These are phyloP conservation scores for Wickerhamomyces sydowiorum DNA, from an alignment of 805 yeast species.

Conservation along the genomic window DNA sequence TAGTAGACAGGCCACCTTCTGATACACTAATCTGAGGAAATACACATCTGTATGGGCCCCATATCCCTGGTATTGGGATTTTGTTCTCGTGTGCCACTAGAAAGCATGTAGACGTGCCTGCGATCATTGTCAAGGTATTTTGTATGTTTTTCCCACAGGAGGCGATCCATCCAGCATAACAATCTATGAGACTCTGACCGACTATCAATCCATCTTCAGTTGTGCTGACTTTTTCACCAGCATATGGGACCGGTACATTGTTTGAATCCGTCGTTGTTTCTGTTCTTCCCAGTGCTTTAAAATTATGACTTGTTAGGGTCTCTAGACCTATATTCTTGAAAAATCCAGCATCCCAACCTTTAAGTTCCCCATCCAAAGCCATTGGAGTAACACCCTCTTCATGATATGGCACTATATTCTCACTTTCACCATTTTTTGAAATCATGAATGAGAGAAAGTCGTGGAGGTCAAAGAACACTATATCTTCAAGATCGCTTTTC, in stretches of 20 bases:
- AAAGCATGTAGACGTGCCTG: conserved; percentile 60
- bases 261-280: conserved; percentile 11
- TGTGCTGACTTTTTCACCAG: conserved; percentile 26
- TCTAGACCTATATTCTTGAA: conserved; percentile 20
- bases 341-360: conserved; percentile 41
- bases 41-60: conserved; percentile 54
- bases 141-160: conserved; percentile 22
- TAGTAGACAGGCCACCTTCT: conserved; percentile 54
- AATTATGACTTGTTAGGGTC: conserved; percentile 7
- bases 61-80: conserved; percentile 36
- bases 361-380: conserved; percentile 53
- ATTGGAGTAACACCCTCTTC: no score
- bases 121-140: conserved; percentile 41
- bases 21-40: conserved; percentile 29
- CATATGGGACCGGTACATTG: conserved; percentile 22
- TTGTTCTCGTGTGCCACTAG: conserved; percentile 24
- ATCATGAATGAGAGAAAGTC: conserved; percentile 31
- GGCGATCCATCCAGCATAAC: conserved; percentile 51
- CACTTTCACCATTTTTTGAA: no score
- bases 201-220: conserved; percentile 13
- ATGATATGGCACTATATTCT: no score
- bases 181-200: conserved; percentile 51
- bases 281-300: conserved; percentile 25
- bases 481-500: conserved; percentile 11
- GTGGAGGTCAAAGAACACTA: conserved; percentile 45